phyloP scores from a whole-genome alignment of 441 rosid genomes.

The Aleurites moluccanus region DNA sequence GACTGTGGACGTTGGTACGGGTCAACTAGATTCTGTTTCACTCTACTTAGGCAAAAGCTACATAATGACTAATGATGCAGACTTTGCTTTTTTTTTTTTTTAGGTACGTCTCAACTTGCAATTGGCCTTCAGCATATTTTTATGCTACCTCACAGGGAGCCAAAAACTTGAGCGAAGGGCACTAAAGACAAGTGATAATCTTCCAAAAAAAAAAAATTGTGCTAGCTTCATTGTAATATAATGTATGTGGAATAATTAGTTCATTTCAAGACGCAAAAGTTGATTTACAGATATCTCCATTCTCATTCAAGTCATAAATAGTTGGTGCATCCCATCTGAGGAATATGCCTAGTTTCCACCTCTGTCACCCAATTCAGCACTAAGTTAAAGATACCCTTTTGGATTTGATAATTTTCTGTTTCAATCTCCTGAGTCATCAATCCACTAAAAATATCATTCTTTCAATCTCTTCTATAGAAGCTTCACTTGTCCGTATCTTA shows the following conservation, averaged over 20 bases:
- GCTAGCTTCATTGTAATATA: background rate
- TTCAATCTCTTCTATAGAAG: background rate
- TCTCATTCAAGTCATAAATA: background rate
- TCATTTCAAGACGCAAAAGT: background rate
- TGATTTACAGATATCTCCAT: background rate
- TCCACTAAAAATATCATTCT: background rate
- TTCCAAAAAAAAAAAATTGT: background rate
- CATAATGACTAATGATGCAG: background rate
- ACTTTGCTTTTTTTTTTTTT: background rate
- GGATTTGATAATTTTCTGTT: conserved; percentile 9
- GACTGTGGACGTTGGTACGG: background rate
- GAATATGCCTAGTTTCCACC: background rate
- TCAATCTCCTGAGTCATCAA: background rate
- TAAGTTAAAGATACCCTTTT: background rate
- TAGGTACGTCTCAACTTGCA: background rate
- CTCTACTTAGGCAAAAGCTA: background rate
- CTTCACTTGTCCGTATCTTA: background rate
- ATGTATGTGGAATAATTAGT: background rate
- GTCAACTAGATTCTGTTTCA: background rate
- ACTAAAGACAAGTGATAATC: background rate
- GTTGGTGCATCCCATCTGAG: background rate
- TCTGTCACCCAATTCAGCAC: conserved; percentile 1
- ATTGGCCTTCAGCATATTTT: no score
- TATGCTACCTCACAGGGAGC: background rate
- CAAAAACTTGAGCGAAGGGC: background rate